Conservation (phyloP, 2,329 filamentous ascomycete species). For the Microdochium nivale region DNA sequence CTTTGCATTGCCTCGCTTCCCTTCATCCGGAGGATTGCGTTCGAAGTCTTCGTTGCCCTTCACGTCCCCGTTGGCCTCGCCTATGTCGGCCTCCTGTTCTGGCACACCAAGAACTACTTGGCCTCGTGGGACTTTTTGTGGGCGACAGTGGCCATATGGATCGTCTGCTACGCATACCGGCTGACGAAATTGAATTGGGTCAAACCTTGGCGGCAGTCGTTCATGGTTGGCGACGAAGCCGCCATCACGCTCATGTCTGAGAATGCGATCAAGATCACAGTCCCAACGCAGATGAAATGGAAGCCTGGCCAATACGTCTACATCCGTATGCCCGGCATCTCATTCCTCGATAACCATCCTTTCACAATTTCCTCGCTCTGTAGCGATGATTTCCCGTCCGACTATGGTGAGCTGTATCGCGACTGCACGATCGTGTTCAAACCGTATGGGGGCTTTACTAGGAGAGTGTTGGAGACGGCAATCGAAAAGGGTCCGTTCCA, state of each 20-base stretch:
- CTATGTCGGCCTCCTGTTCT: slow-evolving; percentile 81
- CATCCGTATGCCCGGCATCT: slow-evolving; percentile 86
- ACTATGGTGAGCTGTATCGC: slow-evolving; percentile 78
- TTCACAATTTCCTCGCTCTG: slow-evolving; percentile 92
- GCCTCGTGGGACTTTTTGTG: slow-evolving; percentile 86
- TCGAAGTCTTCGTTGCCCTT: slow-evolving; percentile 76
- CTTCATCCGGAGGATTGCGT: slow-evolving; percentile 65
- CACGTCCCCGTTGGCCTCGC: slow-evolving; percentile 76
- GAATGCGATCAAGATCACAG: slow-evolving; percentile 90
- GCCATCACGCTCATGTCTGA: slow-evolving; percentile 84
- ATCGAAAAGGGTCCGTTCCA: slow-evolving; percentile 82
- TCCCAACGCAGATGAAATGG: slow-evolving; percentile 90
- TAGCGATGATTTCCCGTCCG: slow-evolving; percentile 86
- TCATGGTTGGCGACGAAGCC: slow-evolving; percentile 84
- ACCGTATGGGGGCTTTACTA: slow-evolving; percentile 85
- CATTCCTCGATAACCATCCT: slow-evolving; percentile 84
- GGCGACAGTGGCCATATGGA: slow-evolving; percentile 72
- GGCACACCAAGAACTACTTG: slow-evolving; percentile 91
- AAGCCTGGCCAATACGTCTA: slow-evolving; percentile 92
- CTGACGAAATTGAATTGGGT: slow-evolving; percentile 87
- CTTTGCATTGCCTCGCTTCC: slow-evolving; percentile 81
- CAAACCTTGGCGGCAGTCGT: slow-evolving; percentile 69
- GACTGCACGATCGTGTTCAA: slow-evolving; percentile 90
- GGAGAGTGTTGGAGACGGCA: slow-evolving; percentile 72
- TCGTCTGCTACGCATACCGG: slow-evolving; percentile 62